Conservation (phyloP, 2,329 filamentous ascomycete genomes). For the Microsporum audouinii region DNA sequence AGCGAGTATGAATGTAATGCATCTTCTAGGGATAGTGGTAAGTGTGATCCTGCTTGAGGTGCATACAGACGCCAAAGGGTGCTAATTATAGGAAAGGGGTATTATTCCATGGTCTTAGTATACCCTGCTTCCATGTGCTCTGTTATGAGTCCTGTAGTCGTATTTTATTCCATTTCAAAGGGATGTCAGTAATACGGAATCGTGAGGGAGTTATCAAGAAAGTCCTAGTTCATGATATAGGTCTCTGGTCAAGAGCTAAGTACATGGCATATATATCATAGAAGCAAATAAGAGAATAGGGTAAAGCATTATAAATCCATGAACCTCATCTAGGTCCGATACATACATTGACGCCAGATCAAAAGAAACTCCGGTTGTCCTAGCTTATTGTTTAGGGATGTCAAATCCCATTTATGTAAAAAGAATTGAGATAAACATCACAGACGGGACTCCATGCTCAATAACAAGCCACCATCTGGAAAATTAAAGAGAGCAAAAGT, state of each 20-base stretch:
- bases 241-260: neutral
- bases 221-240: neutral
- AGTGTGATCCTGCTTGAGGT: neutral
- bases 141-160: neutral
- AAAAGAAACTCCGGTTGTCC: neutral
- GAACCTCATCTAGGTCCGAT: neutral
- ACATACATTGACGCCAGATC: neutral
- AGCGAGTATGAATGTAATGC: neutral
- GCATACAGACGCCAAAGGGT: neutral
- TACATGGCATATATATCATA: neutral
- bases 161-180: neutral
- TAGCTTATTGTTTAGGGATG: neutral
- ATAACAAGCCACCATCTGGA: neutral
- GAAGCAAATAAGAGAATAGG: neutral
- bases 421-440: neutral
- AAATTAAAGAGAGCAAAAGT: neutral
- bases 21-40: neutral
- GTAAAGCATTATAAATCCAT: neutral
- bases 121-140: neutral
- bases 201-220: neutral
- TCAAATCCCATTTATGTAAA: neutral
- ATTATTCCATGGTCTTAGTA: neutral
- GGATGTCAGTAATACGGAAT: neutral
- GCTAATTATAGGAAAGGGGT: neutral
- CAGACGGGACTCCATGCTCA: constrained; percentile 1